A percentile compares a stretch with the other conserved stretches of the same genome.
Conservation (phyloP, 495 filamentous ascomycete species). For the Penicillium macrosclerotiorum region DNA sequence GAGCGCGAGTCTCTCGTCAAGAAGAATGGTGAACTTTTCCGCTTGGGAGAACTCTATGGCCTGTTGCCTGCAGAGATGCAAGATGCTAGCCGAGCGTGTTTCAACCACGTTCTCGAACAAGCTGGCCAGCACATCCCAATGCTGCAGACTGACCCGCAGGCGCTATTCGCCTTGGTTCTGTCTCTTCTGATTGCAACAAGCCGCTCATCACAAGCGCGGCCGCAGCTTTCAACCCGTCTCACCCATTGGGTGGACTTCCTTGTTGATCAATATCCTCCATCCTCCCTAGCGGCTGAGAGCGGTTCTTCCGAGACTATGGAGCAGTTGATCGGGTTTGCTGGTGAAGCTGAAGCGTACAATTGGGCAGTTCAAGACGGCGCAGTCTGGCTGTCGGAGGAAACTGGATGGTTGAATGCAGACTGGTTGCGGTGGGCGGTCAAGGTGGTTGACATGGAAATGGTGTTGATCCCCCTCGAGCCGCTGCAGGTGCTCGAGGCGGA, state of each 20-base stretch:
- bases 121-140: slow-evolving; percentile 20
- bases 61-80: slow-evolving; percentile 35
- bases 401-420: slow-evolving; percentile 41
- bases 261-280: slow-evolving; percentile 33
- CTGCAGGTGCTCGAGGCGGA: slow-evolving; percentile 27
- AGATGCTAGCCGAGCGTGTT: slow-evolving; percentile 20
- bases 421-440: slow-evolving; percentile 45
- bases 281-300: slow-evolving; percentile 7
- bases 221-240: slow-evolving; percentile 29
- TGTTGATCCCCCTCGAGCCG: slow-evolving; percentile 39
- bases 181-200: slow-evolving; percentile 21
- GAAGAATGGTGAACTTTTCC: slow-evolving; percentile 39
- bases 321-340: slow-evolving; percentile 17
- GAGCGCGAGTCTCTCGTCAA: slow-evolving; percentile 36
- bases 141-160: slow-evolving; percentile 18
- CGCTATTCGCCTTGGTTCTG: slow-evolving; percentile 21
- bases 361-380: slow-evolving; percentile 16
- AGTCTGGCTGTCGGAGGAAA: slow-evolving; percentile 20
- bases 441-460: slow-evolving; percentile 37
- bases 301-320: not conserved
- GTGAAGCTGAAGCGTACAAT: slow-evolving; percentile 19
- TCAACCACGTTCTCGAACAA: slow-evolving; percentile 19
- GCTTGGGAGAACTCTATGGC: slow-evolving; percentile 29
- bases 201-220: slow-evolving; percentile 13
- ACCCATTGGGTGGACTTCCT: slow-evolving; percentile 38